phyloP scores from a whole-genome alignment of 495 filamentous ascomycete species.

The Friedmanniomyces simplex region DNA sequence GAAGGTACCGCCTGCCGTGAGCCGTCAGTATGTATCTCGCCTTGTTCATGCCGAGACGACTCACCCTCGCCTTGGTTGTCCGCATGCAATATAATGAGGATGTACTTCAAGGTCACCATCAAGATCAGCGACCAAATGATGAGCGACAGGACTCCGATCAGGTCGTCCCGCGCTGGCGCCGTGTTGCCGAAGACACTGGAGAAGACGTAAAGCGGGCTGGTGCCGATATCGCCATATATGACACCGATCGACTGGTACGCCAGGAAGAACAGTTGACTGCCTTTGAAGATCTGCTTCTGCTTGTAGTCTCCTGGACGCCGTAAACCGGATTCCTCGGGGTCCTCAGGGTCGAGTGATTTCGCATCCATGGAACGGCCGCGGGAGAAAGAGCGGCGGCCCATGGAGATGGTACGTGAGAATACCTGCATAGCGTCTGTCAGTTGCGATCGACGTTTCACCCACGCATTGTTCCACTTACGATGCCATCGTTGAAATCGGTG shows the following conservation, averaged over 20 bases:
- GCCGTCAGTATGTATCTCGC: neutral
- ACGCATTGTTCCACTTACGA: slow-evolving; percentile 3
- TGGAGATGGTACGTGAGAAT: slow-evolving; percentile 1
- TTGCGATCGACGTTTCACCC: neutral
- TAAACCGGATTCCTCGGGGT: slow-evolving; percentile 14
- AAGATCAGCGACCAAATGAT: slow-evolving; percentile 65
- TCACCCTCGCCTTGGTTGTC: slow-evolving; percentile 61
- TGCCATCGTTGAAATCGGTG: slow-evolving; percentile 11
- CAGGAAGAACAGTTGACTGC: slow-evolving; percentile 16
- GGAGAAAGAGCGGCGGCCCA: neutral
- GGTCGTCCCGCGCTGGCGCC: slow-evolving; percentile 40
- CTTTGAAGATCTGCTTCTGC: slow-evolving; percentile 19
- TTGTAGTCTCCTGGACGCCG: slow-evolving; percentile 14
- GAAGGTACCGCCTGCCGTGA: slow-evolving; percentile 53
- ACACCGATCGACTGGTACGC: slow-evolving; percentile 23
- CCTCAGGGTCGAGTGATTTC: slow-evolving; percentile 15
- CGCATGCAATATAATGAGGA: slow-evolving; percentile 55
- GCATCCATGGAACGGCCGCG: slow-evolving; percentile 1
- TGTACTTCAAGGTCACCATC: slow-evolving; percentile 66
- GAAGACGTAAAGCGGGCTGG: slow-evolving; percentile 22
- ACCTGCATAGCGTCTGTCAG: neutral
- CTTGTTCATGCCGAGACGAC: neutral
- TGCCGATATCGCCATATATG: slow-evolving; percentile 25
- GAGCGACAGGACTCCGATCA: slow-evolving; percentile 60
- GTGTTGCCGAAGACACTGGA: slow-evolving; percentile 10